These are phyloP conservation scores for Thecaphora thlaspeos DNA, from an alignment of 1,284 basidiomycete genomes.

Conservation along the genomic window DNA sequence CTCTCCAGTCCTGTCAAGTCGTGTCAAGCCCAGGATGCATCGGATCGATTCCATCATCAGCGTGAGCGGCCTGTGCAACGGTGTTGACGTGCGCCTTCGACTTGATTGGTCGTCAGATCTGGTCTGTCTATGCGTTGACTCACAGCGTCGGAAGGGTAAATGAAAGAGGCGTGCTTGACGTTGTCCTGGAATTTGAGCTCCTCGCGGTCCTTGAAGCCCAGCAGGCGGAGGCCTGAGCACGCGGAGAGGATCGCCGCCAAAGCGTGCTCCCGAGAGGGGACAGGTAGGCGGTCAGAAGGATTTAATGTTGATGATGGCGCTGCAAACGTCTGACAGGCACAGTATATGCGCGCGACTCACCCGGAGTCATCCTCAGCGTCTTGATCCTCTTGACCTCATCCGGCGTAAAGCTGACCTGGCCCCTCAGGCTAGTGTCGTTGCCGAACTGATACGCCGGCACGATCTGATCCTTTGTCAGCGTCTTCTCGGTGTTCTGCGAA, in stretches of 20 bases:
- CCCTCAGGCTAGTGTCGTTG: conserved; percentile 16
- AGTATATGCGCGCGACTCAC: background rate
- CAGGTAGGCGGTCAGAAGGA: too few relatives aligned
- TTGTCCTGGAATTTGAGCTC: conserved; percentile 81
- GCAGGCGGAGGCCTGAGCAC: conserved; percentile 70
- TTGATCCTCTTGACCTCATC: conserved; percentile 80
- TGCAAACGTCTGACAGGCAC: too few relatives aligned
- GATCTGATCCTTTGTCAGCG: conserved; percentile 69
- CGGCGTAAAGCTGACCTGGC: conserved; percentile 76
- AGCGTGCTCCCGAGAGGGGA: too few relatives aligned
- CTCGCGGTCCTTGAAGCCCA: conserved; percentile 74
- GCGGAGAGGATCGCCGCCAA: too few relatives aligned
- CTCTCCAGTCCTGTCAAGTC: conserved; percentile 69
- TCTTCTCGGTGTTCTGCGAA: conserved; percentile 58
- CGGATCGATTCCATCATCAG: too few relatives aligned
- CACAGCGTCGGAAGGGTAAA: conserved; percentile 78
- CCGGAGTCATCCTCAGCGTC: conserved; percentile 37
- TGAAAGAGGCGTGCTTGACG: conserved; percentile 83
- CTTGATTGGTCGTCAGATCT: too few relatives aligned
- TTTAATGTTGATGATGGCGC: too few relatives aligned
- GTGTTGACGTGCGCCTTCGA: too few relatives aligned
- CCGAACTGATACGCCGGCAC: conserved; percentile 56
- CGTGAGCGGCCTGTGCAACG: too few relatives aligned
- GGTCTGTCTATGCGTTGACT: too few relatives aligned
- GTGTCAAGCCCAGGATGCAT: too few relatives aligned